A percentile compares a stretch with the other conserved stretches of the same genome.
Conservation (phyloP, 768 basidiomycete genomes). For the Rhodotorula babjevae region DNA sequence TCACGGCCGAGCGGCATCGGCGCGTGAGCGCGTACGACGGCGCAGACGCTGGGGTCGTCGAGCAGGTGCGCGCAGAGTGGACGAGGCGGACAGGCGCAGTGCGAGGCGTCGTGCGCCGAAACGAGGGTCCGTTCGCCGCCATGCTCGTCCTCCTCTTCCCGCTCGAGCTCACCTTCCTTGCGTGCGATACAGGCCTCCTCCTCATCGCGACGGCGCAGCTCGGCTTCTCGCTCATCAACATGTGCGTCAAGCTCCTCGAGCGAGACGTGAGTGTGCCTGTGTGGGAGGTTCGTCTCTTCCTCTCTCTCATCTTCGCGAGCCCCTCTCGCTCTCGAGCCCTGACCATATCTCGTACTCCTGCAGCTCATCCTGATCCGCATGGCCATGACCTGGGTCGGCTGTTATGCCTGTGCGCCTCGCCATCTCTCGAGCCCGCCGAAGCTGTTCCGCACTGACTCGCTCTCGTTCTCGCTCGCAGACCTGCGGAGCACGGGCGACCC, state of each 20-base stretch:
- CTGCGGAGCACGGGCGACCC: conserved; percentile 1
- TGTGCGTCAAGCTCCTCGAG: conserved; percentile 18
- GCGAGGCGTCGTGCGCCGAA: conserved; percentile 6
- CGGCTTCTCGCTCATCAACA: conserved; percentile 28
- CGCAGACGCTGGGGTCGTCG: too few species aligned
- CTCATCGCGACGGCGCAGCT: conserved; percentile 18
- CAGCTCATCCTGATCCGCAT: conserved; percentile 32
- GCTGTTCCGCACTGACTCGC: neutral
- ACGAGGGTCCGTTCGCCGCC: conserved; percentile 8
- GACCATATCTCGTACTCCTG: neutral
- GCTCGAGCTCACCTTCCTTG: neutral
- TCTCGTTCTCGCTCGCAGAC: neutral
- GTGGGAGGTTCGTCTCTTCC: neutral
- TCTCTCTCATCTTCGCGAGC: too few species aligned
- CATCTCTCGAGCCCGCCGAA: too few species aligned
- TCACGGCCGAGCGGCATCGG: too few species aligned
- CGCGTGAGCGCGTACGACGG: too few species aligned
- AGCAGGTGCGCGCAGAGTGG: too few species aligned
- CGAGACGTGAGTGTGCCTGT: neutral
- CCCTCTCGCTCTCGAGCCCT: too few species aligned
- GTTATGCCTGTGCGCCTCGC: conserved; percentile 10
- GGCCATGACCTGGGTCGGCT: conserved; percentile 13
- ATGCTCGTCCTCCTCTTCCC: neutral
- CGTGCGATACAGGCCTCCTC: conserved; percentile 14
- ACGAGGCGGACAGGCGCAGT: too few species aligned